phyloP scores from a whole-genome alignment of 1,139 yeast species.

The Pichia sp. region DNA sequence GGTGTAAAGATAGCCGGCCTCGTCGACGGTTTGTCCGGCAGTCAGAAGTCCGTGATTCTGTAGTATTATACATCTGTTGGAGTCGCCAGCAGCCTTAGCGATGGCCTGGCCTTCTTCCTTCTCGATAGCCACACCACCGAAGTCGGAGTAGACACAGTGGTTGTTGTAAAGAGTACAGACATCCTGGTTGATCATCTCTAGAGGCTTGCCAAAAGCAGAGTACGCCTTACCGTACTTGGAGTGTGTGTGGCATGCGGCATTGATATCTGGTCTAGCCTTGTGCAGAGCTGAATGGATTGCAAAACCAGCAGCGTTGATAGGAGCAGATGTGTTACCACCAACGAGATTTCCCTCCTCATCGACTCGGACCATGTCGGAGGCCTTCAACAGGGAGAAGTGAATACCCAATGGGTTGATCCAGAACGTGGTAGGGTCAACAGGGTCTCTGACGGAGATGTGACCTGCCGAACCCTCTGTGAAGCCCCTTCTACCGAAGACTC shows the following conservation, averaged over 20 bases:
- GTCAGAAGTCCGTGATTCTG: conserved; percentile 79
- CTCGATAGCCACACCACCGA: conserved; percentile 80
- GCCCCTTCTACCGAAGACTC: conserved; percentile 71
- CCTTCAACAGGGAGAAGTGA: conserved; percentile 67
- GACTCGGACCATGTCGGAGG: conserved; percentile 71
- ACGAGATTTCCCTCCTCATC: conserved; percentile 62
- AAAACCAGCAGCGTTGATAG: conserved; percentile 75
- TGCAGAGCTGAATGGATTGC: conserved; percentile 76
- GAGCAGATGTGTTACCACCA: conserved; percentile 43
- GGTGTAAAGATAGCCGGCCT: conserved; percentile 50
- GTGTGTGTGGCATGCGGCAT: conserved; percentile 82
- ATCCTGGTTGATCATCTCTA: conserved; percentile 81
- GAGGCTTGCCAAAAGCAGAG: conserved; percentile 63
- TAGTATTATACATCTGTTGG: conserved; percentile 56
- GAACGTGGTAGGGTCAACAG: conserved; percentile 64
- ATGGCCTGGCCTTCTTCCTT: conserved; percentile 66
- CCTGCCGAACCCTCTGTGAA: conserved; percentile 79
- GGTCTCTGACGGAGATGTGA: conserved; percentile 76
- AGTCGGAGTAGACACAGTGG: conserved; percentile 62
- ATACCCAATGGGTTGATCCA: conserved; percentile 79
- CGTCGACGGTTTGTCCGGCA: conserved; percentile 74
- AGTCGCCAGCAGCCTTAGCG: conserved; percentile 63
- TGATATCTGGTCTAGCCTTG: conserved; percentile 71
- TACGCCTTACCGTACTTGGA: conserved; percentile 73
- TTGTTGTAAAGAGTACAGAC: conserved; percentile 62